Percentiles rank a stretch among this genome's conserved stretches.
These are phyloP conservation scores for Hyphopichia pseudoburtonii DNA, from an alignment of 1,139 yeast species.

Conservation along the genomic window DNA sequence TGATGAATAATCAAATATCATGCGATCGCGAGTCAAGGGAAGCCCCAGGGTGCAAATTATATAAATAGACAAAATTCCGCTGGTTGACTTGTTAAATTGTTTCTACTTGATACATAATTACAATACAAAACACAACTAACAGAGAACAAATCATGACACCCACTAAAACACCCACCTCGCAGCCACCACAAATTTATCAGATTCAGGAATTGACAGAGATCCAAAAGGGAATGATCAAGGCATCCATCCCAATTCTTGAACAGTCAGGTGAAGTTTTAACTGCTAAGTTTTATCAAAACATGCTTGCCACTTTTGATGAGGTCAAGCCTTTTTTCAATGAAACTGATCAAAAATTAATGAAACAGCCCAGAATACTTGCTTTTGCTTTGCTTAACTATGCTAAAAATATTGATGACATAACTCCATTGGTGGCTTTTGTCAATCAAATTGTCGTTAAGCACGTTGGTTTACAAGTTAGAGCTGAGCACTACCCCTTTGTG, in stretches of 20 bases:
- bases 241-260: constrained; percentile 61
- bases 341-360: constrained; percentile 53
- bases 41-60: neutral
- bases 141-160: neutral
- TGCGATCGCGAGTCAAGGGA: too few relatives aligned
- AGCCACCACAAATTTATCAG: constrained; percentile 12
- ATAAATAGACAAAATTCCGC: neutral
- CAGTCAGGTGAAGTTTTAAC: constrained; percentile 57
- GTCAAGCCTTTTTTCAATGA: constrained; percentile 61
- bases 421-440: constrained; percentile 54
- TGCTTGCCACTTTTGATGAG: constrained; percentile 54
- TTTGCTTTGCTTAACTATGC: constrained; percentile 64
- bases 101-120: too few relatives aligned
- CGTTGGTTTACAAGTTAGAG: constrained; percentile 58
- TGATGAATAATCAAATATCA: too few relatives aligned
- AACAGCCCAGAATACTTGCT: constrained; percentile 68
- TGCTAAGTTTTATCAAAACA: constrained; percentile 50
- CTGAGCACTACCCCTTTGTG: constrained; percentile 68
- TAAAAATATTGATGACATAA: constrained; percentile 58
- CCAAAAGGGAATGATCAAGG: constrained; percentile 44
- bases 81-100: too few relatives aligned
- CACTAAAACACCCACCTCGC: too few relatives aligned
- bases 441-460: constrained; percentile 64
- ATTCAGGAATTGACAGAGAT: constrained; percentile 23
- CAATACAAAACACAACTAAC: too few relatives aligned